Percentiles rank a stretch among this genome's conserved stretches.
phyloP scores from a whole-genome alignment of 2,329 filamentous ascomycete species.

The Exserohilum turcica region DNA sequence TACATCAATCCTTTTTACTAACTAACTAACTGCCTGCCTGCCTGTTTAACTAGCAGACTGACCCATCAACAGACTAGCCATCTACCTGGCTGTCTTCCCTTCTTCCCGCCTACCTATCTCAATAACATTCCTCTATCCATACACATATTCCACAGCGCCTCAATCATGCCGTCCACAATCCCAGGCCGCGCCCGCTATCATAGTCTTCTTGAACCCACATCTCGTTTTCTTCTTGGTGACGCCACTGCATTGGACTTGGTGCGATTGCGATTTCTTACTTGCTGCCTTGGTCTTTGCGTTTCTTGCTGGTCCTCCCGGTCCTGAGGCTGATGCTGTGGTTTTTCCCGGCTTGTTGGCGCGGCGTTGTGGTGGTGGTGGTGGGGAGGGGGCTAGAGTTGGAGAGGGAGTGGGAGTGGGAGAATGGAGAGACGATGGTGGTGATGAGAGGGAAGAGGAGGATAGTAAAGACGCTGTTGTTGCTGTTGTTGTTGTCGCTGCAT shows the following conservation, averaged over 20 bases:
- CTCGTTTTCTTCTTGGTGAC: neutral
- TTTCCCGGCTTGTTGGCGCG: no score
- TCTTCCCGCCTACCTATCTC: neutral
- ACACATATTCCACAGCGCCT: neutral
- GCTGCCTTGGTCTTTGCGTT: no score
- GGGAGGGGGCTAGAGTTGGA: neutral
- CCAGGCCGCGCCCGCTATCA: neutral
- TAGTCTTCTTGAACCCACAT: neutral
- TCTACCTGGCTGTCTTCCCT: no score
- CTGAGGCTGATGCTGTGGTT: neutral
- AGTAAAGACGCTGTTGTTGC: neutral
- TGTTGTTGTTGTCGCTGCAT: neutral
- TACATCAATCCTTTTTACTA: no score
- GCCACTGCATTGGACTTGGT: neutral
- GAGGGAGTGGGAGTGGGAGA: neutral
- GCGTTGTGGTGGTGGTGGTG: neutral
- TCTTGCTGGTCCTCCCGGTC: neutral
- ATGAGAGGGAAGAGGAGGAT: neutral
- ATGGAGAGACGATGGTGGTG: neutral
- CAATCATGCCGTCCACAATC: conserved; percentile 3
- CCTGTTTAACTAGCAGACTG: no score
- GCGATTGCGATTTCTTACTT: neutral
- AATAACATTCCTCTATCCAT: neutral
- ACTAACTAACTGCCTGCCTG: no score
- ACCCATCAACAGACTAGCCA: no score